A percentile compares a stretch with the other conserved stretches of the same genome.
phyloP scores from a whole-genome alignment of 805 yeast species.

The Komagataella pastoris region DNA sequence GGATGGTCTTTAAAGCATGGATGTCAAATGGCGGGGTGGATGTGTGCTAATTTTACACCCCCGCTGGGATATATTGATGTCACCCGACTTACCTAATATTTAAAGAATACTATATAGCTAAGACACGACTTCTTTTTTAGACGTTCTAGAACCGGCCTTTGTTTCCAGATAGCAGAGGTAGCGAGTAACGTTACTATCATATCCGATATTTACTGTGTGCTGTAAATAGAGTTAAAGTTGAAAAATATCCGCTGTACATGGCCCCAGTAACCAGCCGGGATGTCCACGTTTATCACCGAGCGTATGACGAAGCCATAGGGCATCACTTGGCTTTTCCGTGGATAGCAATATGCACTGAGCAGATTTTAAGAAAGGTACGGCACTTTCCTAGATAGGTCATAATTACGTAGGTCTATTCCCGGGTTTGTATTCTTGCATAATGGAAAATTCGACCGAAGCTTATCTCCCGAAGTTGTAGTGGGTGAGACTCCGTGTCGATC shows the following conservation, averaged over 20 bases:
- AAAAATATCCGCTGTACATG: no score
- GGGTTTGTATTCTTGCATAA: background rate
- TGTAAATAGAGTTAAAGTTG: background rate
- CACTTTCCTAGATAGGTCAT: background rate
- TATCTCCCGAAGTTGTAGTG: background rate
- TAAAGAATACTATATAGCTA: background rate
- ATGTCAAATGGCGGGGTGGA: background rate
- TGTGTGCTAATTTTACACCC: background rate
- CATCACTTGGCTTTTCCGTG: background rate
- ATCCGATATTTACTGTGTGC: no score
- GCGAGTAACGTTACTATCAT: no score
- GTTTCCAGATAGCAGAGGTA: background rate
- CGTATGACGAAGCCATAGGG: background rate
- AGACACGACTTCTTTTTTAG: background rate
- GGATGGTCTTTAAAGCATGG: conserved; percentile 10
- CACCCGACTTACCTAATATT: background rate
- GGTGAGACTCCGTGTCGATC: background rate
- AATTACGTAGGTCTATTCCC: background rate
- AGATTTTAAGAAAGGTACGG: background rate
- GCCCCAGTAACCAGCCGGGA: no score
- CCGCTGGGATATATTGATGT: background rate
- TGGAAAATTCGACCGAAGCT: background rate
- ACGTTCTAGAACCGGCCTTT: background rate
- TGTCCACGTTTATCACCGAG: no score
- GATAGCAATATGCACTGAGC: background rate